Conservation (phyloP, 257 asterid genomes). For the Nicotiana otophora region DNA sequence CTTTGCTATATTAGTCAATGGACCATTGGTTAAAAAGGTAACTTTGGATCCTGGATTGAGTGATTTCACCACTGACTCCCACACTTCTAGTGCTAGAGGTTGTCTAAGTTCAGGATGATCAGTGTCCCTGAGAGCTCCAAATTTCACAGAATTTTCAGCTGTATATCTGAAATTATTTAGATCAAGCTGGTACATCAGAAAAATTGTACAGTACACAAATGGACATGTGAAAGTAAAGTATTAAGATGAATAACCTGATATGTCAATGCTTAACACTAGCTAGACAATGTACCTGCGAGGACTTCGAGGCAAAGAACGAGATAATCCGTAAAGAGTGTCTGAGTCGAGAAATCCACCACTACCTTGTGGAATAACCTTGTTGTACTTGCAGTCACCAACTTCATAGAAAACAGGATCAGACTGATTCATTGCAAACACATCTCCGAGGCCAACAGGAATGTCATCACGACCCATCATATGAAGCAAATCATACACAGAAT, state of each 20-base stretch:
- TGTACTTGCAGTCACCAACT: conserved; percentile 79
- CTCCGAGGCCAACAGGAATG: conserved; percentile 77
- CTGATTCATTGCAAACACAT: conserved; percentile 52
- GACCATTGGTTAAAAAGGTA: conserved; percentile 75
- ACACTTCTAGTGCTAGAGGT: conserved; percentile 60
- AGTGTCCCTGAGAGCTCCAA: conserved; percentile 78
- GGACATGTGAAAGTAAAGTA: background rate
- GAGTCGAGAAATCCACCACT: conserved; percentile 82
- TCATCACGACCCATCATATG: conserved; percentile 99
- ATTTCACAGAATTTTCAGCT: conserved; percentile 56
- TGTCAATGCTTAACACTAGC: background rate
- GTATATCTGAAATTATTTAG: conserved; percentile 48
- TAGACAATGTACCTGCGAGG: conserved; percentile 54
- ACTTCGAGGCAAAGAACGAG: conserved; percentile 71
- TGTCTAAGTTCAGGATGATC: conserved; percentile 78
- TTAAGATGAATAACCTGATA: background rate
- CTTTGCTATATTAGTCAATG: conserved; percentile 67
- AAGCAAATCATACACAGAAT: conserved; percentile 66
- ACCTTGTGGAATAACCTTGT: conserved; percentile 72
- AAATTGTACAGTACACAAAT: background rate
- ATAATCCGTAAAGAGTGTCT: conserved; percentile 74
- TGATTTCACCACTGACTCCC: conserved; percentile 53
- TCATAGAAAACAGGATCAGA: conserved; percentile 35
- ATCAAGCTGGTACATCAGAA: background rate
- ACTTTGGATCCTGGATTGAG: conserved; percentile 53